Evolutionary conservation across 148 eudicot species (phyloP), one percentile per base, ranked within the genome.

Genomic region (Dianthus caryophyllus): DNA sequence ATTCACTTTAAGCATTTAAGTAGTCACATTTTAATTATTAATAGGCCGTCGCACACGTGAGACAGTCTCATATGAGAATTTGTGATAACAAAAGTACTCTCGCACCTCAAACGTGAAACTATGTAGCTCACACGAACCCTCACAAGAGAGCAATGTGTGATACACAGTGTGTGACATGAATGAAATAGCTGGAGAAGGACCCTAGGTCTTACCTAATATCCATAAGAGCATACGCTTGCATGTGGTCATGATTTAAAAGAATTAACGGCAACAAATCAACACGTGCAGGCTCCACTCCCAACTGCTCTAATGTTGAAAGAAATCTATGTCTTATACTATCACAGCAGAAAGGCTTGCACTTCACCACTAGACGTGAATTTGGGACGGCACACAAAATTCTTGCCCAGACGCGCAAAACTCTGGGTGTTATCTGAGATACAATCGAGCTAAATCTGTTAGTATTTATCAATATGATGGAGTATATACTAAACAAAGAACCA

Each of bases 191-290:
- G 41, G 47, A 39, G 30, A 41, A 60, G 30, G 50, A 60, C 2
- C 44, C 12, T 10, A 30, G 27, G 53, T 41, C 31, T 57, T 82
- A 94, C 99, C 99, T 94, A 21, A 94, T 85, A 77, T 94, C 99
- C 97, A 94, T 94, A 36, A 90, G 91, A 72, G 92, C 77, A 86
- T 94, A 94, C 49, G 99, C 84, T 82, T 94, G 99, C 99, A 94
- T 83, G 76, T 94, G 99, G 72, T 94, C 99, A 74, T 90, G 99
- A 82, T 94, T 94, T 59, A 94, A 83, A 78, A 94, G 96, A 78
- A 94, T 94, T 54, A 94, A 72, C 58, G 99, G 99, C 81, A 94
- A 78, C 66, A 94, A 88, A 76, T 94, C 99, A 72, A 94, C 88
- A 62, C 99, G 96, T 39, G 74, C 80, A 48, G 99, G 71, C 53